Base-by-base conservation (phyloP, 2,329 filamentous ascomycete genomes). In the Penicillium frequentans region DNA sequence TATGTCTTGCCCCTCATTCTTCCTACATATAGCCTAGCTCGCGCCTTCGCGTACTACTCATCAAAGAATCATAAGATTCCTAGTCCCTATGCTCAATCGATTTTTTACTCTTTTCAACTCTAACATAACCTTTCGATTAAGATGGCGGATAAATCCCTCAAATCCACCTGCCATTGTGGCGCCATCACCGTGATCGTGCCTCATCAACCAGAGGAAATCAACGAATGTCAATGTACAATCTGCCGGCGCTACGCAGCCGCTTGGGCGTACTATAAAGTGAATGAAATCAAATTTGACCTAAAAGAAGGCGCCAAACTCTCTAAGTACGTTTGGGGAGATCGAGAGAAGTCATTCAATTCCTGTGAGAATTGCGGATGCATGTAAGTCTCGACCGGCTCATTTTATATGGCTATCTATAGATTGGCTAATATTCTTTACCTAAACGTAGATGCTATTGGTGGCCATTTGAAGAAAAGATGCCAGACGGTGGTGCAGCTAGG, bases 201-300 rank as follows among this genome's bases (percentile, higher is more conserved):
- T 50, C 29, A 31, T 42, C 29, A 24, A 31, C 55, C 55, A 46
- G 39, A 46, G 45, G 55, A 57, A 54, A 57, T 57, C 51, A 57
- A 57, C 50, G 50, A 57, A 54, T 57, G 55, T 33, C 55, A 57
- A 50, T 57, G 55, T 54, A 57, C 55, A 43, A 54, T 57, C 55
- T 57, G 55, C 47, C 55, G 55, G 29, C 55, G 55, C 50, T 57
- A 57, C 39, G 50, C 50, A 53, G 55, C 55, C 31, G 55, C 55
- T 50, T 57, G 55, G 55, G 55, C 35, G 14, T 57, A 57, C 55
- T 57, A 54, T 51, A 57, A 53, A 46, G 50, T 57, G 27, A 46
- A 54, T 33, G 55, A 57, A 31, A n/a, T 54, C 50, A 53, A 53
- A 49, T 49, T 56, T 29, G 49, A 56, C 26, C 48, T 44, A 3